Base-by-base conservation (phyloP, 148 eudicot genomes). In the Pouteria glomerata region DNA sequence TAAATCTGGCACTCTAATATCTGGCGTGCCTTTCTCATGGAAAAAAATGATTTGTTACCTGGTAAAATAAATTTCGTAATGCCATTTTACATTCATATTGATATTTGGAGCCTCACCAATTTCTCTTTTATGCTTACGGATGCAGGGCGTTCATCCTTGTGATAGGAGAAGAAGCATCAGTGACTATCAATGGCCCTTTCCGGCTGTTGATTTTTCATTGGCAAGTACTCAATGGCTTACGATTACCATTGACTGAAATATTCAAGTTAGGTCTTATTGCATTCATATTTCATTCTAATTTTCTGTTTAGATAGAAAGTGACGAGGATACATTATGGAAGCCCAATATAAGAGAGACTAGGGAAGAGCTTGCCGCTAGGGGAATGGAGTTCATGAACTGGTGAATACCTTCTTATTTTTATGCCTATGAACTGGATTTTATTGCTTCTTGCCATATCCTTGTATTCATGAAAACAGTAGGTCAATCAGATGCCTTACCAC, bases 81-180 rank as follows among this genome's bases (percentile, higher is more conserved):
- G 29, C 50, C 6, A 10, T 51, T 4, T 24, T 16, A 0, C 47
- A 27, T 8, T 19, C 1, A 33, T 48, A n/a, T 59, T 35, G 13
- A 52, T 57, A 35, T 59, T 27, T 8, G 68, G 57, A 63, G 44
- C 65, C 4, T 57, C 34, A 7, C 44, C 59, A 58, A 42, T 50
- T 58, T 51, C 39, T 59, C 48, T 48, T 16, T 42, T 70, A 30
- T 74, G 6, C 68, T 77, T 77, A 60, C 82, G 77, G 74, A 76
- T 78, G 76, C 84, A 94, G 98, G 98, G 98, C 37, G 84, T 89
- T 76, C 97, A 89, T 89, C 98, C 91, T 70, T 94, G 97, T 81
- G 98, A 94, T 83, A 76, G 69, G 79, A 89, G 98, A 80, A 88
- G 97, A 85, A 80, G 75, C 75, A 74, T 91, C 66, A 84, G 87